Conservation (phyloP, 345 rosid species). For the Combretum micranthum region DNA sequence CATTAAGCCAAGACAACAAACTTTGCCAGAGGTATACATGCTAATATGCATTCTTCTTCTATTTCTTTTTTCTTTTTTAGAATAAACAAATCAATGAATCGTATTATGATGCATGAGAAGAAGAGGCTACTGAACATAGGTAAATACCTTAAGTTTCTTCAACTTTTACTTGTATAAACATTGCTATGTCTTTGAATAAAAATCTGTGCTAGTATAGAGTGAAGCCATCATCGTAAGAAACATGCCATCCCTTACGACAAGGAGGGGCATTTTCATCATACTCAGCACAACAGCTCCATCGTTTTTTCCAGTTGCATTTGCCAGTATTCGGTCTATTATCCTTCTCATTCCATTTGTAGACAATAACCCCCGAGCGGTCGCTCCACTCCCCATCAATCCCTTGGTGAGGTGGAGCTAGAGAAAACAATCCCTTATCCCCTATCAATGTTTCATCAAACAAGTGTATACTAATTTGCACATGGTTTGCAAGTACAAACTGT, state of each 20-base stretch:
- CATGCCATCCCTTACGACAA: constrained; percentile 44
- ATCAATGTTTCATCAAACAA: not conserved
- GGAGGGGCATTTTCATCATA: constrained; percentile 47
- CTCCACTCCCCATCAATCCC: constrained; percentile 64
- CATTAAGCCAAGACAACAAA: no score
- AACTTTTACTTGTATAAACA: no score
- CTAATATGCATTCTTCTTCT: no score
- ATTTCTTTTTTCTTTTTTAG: no score
- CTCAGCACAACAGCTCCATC: constrained; percentile 56
- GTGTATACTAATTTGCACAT: not conserved
- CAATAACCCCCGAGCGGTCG: constrained; percentile 49
- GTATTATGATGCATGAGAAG: no score
- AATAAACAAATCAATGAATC: no score
- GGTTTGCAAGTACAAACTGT: not conserved
- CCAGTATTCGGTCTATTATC: constrained; percentile 40
- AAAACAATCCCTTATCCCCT: constrained; percentile 51
- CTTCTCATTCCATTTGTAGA: constrained; percentile 52
- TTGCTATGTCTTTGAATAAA: no score
- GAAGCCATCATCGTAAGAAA: constrained; percentile 57
- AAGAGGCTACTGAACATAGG: no score
- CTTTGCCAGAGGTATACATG: no score
- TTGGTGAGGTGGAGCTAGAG: constrained; percentile 58
- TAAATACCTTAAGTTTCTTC: no score
- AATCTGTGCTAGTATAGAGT: constrained; percentile 20
- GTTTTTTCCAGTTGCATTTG: constrained; percentile 39